Conservation (phyloP, 2,329 filamentous ascomycete species). For the Clarireedia homoeocarpa region DNA sequence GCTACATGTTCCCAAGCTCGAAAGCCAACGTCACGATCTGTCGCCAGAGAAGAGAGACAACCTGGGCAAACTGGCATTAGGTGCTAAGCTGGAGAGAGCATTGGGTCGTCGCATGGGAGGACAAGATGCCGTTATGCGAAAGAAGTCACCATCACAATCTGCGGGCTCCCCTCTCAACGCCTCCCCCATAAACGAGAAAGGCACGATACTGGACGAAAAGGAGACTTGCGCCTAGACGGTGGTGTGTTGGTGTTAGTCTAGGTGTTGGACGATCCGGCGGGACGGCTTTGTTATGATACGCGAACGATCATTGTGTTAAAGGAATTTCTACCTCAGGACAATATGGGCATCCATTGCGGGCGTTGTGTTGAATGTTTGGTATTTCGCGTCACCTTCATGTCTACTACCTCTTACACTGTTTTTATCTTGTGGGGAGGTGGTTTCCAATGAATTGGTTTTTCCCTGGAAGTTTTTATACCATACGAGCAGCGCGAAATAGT, state of each 20-base stretch:
- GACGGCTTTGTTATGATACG: not conserved
- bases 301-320: not conserved
- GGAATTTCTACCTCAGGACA: not conserved
- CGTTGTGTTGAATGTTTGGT: slow-evolving; percentile 5
- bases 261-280: not conserved
- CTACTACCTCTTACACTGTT: slow-evolving; percentile 5
- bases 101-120: slow-evolving; percentile 60
- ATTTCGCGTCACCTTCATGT: not conserved
- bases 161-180: not conserved
- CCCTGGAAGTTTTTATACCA: slow-evolving; percentile 4
- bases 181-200: not conserved
- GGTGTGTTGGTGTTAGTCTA: not conserved
- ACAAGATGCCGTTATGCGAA: slow-evolving; percentile 61
- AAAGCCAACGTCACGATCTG: slow-evolving; percentile 59
- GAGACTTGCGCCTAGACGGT: not conserved
- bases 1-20: slow-evolving; percentile 61
- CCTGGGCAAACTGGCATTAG: slow-evolving; percentile 61
- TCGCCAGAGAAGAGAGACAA: slow-evolving; percentile 59
- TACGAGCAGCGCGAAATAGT: not conserved
- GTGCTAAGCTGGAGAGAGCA: slow-evolving; percentile 67
- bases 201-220: not conserved
- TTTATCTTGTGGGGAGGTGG: not conserved
- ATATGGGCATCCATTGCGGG: slow-evolving; percentile 7
- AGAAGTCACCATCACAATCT: slow-evolving; percentile 3
- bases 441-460: too few relatives aligned